Conservation (phyloP, 768 basidiomycete genomes). For the Suillus placidus region DNA sequence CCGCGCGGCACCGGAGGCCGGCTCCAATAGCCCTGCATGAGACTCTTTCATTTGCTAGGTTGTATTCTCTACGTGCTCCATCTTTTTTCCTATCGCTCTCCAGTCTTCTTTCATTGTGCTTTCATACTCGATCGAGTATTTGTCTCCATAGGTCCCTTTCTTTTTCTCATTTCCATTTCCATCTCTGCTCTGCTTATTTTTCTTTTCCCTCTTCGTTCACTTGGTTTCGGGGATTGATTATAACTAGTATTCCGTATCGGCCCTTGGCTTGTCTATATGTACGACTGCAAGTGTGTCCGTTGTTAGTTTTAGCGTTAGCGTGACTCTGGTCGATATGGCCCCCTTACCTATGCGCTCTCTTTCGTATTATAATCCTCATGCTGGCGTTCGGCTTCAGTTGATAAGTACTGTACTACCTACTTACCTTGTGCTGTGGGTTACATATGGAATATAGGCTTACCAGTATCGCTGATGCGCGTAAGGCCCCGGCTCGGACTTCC, state of each 20-base stretch:
- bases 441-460: slow-evolving; percentile 4
- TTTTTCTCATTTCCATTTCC: slow-evolving; percentile 15
- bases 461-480: background rate
- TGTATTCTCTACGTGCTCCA: slow-evolving; percentile 21
- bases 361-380: slow-evolving; percentile 8
- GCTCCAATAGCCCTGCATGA: slow-evolving; percentile 25
- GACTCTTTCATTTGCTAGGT: slow-evolving; percentile 22
- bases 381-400: slow-evolving; percentile 6
- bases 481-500: background rate
- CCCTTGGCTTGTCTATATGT: slow-evolving; percentile 33
- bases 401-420: slow-evolving; percentile 8
- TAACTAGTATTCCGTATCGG: slow-evolving; percentile 29
- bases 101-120: slow-evolving; percentile 17
- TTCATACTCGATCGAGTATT: slow-evolving; percentile 13
- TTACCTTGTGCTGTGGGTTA: slow-evolving; percentile 10
- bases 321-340: slow-evolving; percentile 8
- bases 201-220: slow-evolving; percentile 11
- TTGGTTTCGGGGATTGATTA: slow-evolving; percentile 16
- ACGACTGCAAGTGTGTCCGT: slow-evolving; percentile 15
- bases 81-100: slow-evolving; percentile 14
- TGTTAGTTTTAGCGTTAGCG: slow-evolving; percentile 3
- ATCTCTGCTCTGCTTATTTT: background rate
- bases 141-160: slow-evolving; percentile 32
- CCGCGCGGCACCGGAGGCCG: slow-evolving; percentile 20
- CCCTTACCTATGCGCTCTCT: slow-evolving; percentile 10